phyloP scores from a whole-genome alignment of 139 green algal species.

The Gonium pectorale region DNA sequence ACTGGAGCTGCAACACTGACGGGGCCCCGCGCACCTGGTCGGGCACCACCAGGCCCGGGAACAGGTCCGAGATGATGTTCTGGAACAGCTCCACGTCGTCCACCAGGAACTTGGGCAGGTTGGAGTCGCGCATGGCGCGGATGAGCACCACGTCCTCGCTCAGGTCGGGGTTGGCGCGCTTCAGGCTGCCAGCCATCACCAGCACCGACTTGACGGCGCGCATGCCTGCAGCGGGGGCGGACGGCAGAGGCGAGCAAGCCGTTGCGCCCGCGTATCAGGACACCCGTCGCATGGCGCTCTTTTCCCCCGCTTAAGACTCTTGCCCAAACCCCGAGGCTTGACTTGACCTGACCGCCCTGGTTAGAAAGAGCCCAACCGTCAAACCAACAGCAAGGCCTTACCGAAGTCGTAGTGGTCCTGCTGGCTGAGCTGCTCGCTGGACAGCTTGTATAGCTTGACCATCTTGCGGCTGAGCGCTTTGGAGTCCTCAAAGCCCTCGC shows the following conservation, averaged over 20 bases:
- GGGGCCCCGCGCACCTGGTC: slow-evolving; percentile 54
- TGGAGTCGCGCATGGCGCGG: slow-evolving; percentile 86
- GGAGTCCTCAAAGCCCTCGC: slow-evolving; percentile 86
- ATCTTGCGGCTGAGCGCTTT: slow-evolving; percentile 87
- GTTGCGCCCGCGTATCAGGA: no score
- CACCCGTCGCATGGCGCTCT: no score
- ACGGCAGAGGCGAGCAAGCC: slow-evolving; percentile 59
- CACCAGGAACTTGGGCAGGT: slow-evolving; percentile 91
- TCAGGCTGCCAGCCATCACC: slow-evolving; percentile 86
- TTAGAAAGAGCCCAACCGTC: no score
- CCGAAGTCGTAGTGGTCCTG: slow-evolving; percentile 75
- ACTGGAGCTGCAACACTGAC: no score
- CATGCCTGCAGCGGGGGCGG: slow-evolving; percentile 74
- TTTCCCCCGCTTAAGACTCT: no score
- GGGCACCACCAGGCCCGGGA: slow-evolving; percentile 80
- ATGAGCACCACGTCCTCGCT: slow-evolving; percentile 83
- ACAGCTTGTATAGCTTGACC: slow-evolving; percentile 94
- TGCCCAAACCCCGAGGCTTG: slow-evolving; percentile 43
- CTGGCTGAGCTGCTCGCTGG: slow-evolving; percentile 90
- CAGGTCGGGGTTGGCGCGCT: slow-evolving; percentile 79
- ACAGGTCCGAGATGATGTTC: slow-evolving; percentile 90
- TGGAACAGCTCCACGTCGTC: slow-evolving; percentile 87
- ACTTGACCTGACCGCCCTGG: slow-evolving; percentile 67
- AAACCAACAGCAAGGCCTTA: neutral
- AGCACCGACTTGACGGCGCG: slow-evolving; percentile 89